Evolutionary conservation across 176 grass and related monocot species (phyloP).

Genomic region (Cocos nucifera): DNA sequence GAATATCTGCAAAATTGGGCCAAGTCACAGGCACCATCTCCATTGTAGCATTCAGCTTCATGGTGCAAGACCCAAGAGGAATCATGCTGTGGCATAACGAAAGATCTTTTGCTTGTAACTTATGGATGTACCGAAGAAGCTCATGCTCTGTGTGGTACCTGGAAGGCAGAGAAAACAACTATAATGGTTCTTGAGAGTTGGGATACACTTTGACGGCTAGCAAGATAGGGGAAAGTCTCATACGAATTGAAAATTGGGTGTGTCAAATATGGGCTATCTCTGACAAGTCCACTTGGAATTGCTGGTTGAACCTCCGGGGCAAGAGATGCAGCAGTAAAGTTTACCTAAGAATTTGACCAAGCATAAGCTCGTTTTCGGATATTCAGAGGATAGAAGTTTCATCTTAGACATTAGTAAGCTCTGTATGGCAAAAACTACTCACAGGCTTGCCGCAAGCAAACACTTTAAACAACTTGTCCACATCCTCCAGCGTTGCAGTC

Average conservation of each 20-base stretch:
- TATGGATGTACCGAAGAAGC: conserved; percentile 89
- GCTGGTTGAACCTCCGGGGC: conserved; percentile 61
- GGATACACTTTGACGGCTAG: conserved; percentile 6
- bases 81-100: conserved; percentile 99
- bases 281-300: conserved; percentile 57
- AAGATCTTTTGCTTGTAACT: conserved; percentile 84
- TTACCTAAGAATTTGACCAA: conserved; percentile 42
- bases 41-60: conserved; percentile 95
- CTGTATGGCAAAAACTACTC: conserved; percentile 19
- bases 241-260: conserved; percentile 37
- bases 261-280: conserved; percentile 74
- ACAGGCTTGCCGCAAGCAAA: conserved; percentile 86
- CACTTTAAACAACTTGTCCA: conserved; percentile 90
- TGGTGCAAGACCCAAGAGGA: conserved; percentile 96
- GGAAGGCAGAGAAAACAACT: conserved; percentile 25
- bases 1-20: conserved; percentile 79
- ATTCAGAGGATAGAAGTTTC: not conserved
- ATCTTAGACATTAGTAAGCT: not conserved
- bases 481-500: conserved; percentile 83
- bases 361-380: not conserved
- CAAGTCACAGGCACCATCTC: conserved; percentile 99
- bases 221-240: no score
- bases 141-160: conserved; percentile 99
- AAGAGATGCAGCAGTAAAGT: conserved; percentile 83
- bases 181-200: conserved; percentile 7